Conservation (phyloP, 2,329 filamentous ascomycete species). For the Pestalotiopsis sp. region DNA sequence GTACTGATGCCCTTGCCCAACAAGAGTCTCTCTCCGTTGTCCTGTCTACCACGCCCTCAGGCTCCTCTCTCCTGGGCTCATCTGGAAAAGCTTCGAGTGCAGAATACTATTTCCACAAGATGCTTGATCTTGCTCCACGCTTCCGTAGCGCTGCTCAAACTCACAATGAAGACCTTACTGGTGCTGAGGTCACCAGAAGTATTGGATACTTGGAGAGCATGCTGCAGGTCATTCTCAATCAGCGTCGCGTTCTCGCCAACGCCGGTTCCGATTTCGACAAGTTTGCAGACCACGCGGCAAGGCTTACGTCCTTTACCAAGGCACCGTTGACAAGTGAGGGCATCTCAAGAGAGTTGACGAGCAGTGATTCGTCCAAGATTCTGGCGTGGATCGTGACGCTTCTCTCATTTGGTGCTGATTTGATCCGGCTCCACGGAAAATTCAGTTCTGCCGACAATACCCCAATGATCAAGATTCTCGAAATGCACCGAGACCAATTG, state of each 20-base stretch:
- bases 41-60: conserved; percentile 59
- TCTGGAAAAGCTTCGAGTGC: conserved; percentile 40
- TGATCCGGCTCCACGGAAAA: conserved; percentile 69
- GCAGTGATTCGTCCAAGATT: conserved; percentile 29
- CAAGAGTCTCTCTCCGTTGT: conserved; percentile 74
- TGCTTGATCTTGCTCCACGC: conserved; percentile 72
- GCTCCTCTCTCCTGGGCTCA: conserved; percentile 28
- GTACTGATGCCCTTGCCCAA: conserved; percentile 69
- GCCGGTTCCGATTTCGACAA: conserved; percentile 38
- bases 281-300: conserved; percentile 39
- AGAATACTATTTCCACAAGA: conserved; percentile 78
- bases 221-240: conserved; percentile 64
- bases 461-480: conserved; percentile 45
- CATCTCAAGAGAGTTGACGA: conserved; percentile 21
- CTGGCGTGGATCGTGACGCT: conserved; percentile 69
- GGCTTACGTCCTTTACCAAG: conserved; percentile 38
- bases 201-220: conserved; percentile 87
- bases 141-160: conserved; percentile 69
- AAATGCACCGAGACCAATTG: conserved; percentile 53
- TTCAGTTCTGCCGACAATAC: conserved; percentile 58
- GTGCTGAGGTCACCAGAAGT: conserved; percentile 77
- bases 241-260: conserved; percentile 55
- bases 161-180: conserved; percentile 83
- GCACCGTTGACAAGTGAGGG: conserved; percentile 20
- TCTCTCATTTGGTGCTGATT: conserved; percentile 61